Conservation (phyloP, 2,329 filamentous ascomycete genomes). For the Aureobasidium namibiae region DNA sequence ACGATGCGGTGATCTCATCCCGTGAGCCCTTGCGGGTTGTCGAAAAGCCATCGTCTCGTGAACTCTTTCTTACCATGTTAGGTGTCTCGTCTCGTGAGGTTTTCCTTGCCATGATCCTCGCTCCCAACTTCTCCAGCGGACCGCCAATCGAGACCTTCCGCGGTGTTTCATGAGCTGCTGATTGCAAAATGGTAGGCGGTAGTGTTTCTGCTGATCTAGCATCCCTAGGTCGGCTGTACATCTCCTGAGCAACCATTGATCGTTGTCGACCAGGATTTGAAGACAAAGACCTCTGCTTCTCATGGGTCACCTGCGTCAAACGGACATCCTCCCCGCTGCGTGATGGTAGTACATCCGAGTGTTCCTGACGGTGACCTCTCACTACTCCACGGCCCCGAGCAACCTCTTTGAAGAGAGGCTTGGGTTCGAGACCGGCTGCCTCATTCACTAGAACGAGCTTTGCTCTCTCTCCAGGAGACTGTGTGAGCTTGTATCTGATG, state of each 20-base stretch:
- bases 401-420: slow-evolving; percentile 2
- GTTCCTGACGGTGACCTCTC: not conserved
- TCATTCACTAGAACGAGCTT: not conserved
- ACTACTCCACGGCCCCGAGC: not conserved
- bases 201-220: not conserved
- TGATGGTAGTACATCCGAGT: not conserved
- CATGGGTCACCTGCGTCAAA: not conserved
- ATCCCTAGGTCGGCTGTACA: not conserved
- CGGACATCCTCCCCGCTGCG: not conserved
- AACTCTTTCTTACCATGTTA: not conserved
- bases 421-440: not conserved
- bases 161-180: not conserved
- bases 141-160: not conserved
- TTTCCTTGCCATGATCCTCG: slow-evolving; percentile 1
- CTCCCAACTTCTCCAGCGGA: not conserved
- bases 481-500: not conserved
- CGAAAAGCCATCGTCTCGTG: not conserved
- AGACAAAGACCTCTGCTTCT: not conserved
- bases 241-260: slow-evolving; percentile 4
- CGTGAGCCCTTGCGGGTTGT: not conserved
- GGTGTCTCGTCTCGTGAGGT: not conserved
- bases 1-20: not conserved
- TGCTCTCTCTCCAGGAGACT: slow-evolving; percentile 3
- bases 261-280: not conserved
- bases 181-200: not conserved